A percentile compares a stretch with the other conserved stretches of the same genome.
phyloP scores from a whole-genome alignment of 768 basidiomycete genomes.

The Naganishia onofrii region DNA sequence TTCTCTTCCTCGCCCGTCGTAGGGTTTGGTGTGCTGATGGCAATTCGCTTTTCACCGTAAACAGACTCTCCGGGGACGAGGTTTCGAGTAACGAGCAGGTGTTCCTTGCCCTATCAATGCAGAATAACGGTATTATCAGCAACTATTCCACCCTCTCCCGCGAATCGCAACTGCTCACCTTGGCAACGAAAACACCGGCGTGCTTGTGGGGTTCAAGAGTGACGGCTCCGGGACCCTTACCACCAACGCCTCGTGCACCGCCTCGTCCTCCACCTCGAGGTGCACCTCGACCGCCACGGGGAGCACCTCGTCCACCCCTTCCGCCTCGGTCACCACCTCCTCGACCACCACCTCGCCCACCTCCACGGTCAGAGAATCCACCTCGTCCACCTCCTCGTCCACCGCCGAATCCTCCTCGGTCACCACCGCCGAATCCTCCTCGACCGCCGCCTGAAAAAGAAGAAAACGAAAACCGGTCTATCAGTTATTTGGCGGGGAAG shows the following conservation, averaged over 20 bases:
- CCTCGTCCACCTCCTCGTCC: conserved; percentile 25
- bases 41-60: conserved; percentile 96
- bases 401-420: conserved; percentile 9
- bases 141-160: not conserved
- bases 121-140: conserved; percentile 41
- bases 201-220: conserved; percentile 94
- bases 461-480: too few species aligned
- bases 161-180: conserved; percentile 35
- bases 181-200: conserved; percentile 88
- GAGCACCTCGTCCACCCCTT: conserved; percentile 25
- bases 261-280: conserved; percentile 32
- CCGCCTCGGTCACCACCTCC: conserved; percentile 21
- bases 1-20: conserved; percentile 61
- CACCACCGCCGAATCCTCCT: conserved; percentile 19
- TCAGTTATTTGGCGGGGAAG: too few species aligned
- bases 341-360: conserved; percentile 16
- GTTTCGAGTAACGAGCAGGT: conserved; percentile 95
- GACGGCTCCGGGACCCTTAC: conserved; percentile 73
- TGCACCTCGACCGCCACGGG: conserved; percentile 29
- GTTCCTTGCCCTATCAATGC: conserved; percentile 72
- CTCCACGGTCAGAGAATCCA: conserved; percentile 10
- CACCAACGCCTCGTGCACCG: conserved; percentile 34
- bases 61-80: conserved; percentile 96
- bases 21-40: conserved; percentile 60
- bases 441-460: not conserved